Conservation (phyloP, 2,329 filamentous ascomycete species). For the Pseudogymnoascus sp. region DNA sequence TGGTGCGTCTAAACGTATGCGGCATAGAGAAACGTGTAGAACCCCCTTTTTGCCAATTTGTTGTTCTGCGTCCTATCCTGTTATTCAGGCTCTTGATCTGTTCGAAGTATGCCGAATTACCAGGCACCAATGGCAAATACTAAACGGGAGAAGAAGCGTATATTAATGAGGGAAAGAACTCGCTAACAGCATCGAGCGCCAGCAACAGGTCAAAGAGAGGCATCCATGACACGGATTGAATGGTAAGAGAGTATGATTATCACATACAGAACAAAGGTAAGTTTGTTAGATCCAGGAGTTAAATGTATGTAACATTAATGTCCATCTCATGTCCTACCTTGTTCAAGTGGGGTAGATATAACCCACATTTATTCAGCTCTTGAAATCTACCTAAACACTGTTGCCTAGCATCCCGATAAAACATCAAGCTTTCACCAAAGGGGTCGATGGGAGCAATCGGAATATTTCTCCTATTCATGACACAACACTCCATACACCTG, state of each 20-base stretch:
- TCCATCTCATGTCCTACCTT: background rate
- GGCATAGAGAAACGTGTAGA: background rate
- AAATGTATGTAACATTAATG: background rate
- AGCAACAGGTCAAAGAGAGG: background rate
- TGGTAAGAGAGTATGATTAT: background rate
- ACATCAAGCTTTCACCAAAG: background rate
- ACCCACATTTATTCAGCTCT: background rate
- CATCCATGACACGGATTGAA: background rate
- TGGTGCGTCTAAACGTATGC: background rate
- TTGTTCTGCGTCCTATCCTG: background rate
- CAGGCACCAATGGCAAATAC: background rate
- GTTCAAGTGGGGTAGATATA: background rate
- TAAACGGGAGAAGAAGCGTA: background rate
- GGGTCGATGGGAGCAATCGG: background rate
- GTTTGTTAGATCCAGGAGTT: background rate
- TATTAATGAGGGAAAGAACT: background rate
- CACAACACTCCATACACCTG: conserved; percentile 21
- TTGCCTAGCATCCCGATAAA: background rate
- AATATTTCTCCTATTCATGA: conserved; percentile 5
- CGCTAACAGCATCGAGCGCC: background rate
- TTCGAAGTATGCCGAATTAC: background rate
- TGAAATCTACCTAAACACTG: background rate
- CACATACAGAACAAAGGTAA: background rate
- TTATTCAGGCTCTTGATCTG: background rate
- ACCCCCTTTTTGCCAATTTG: background rate